Evolutionary conservation across 805 yeast species (phyloP).

Genomic region (Yamadazyma kitorensis): DNA sequence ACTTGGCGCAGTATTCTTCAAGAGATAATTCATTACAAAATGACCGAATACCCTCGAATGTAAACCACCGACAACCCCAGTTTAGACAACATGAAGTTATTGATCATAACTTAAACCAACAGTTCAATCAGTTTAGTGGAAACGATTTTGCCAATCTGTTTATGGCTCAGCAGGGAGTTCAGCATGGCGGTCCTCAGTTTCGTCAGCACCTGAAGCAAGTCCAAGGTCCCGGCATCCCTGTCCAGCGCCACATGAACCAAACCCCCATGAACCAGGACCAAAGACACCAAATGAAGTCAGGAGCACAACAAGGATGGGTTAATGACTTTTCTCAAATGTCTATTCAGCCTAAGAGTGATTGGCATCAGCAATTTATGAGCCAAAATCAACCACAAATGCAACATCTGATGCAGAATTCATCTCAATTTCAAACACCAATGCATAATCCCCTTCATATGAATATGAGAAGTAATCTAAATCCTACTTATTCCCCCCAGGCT

Average conservation of each 20-base stretch:
- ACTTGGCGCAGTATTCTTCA: conserved; percentile 39
- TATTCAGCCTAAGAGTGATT: conserved; percentile 1
- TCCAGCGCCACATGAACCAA: too few species aligned
- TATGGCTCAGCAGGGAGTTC: background rate
- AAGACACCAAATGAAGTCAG: background rate
- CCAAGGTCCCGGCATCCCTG: background rate
- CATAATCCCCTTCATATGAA: conserved; percentile 4
- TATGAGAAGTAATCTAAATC: background rate
- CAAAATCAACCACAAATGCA: too few species aligned
- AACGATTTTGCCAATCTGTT: conserved; percentile 16
- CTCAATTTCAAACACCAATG: too few species aligned
- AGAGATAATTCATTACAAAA: conserved; percentile 39
- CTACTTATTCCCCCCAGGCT: background rate
- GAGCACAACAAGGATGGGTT: conserved; percentile 1
- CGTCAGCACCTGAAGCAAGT: conserved; percentile 1
- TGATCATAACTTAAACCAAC: conserved; percentile 37
- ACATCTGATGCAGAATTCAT: too few species aligned
- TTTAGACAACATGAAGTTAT: conserved; percentile 16
- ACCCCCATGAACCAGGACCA: background rate
- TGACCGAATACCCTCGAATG: too few species aligned
- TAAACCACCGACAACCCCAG: too few species aligned
- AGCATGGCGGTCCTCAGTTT: conserved; percentile 4
- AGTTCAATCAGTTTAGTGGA: conserved; percentile 31
- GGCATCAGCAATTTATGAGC: conserved; percentile 8
- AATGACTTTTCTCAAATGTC: conserved; percentile 8